Conservation (phyloP, 805 yeast species). For the Metschnikowia lachancei region DNA sequence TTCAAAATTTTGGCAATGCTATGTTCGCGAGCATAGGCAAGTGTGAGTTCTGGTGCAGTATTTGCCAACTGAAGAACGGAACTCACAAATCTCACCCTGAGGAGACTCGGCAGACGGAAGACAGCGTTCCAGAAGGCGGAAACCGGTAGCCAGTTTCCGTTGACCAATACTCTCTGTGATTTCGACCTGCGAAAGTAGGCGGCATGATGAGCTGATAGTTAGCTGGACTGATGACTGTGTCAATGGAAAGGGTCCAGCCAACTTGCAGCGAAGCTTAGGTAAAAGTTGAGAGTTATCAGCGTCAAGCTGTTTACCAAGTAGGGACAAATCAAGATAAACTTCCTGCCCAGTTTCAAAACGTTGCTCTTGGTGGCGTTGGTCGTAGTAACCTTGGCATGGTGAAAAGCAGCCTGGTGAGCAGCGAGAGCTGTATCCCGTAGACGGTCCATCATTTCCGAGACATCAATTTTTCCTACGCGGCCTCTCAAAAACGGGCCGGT, state of each 20-base stretch:
- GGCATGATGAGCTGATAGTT: slow-evolving; percentile 2
- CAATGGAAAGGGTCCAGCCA: too few relatives aligned
- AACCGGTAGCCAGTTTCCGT: too few relatives aligned
- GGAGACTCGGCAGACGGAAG: too few relatives aligned
- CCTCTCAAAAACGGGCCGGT: slow-evolving; percentile 12
- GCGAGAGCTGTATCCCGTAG: neutral
- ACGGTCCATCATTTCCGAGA: neutral
- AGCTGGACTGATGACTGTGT: slow-evolving; percentile 1
- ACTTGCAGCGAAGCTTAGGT: slow-evolving; percentile 2
- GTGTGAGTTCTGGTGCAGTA: too few relatives aligned
- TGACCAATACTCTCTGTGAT: too few relatives aligned
- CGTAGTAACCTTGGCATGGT: neutral
- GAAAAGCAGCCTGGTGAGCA: neutral
- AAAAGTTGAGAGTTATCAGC: neutral
- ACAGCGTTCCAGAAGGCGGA: too few relatives aligned
- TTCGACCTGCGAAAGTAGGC: neutral
- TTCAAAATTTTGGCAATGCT: too few relatives aligned
- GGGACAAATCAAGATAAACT: neutral
- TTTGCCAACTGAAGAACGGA: too few relatives aligned
- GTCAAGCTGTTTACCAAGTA: neutral
- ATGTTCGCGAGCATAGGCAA: too few relatives aligned
- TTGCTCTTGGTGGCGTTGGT: neutral
- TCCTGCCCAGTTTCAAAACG: neutral
- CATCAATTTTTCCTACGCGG: slow-evolving; percentile 10
- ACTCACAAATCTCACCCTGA: too few relatives aligned